Evolutionary conservation across 2,329 filamentous ascomycete species (phyloP), one percentile per base, ranked within the genome.

Genomic region (Phoma sp.): DNA sequence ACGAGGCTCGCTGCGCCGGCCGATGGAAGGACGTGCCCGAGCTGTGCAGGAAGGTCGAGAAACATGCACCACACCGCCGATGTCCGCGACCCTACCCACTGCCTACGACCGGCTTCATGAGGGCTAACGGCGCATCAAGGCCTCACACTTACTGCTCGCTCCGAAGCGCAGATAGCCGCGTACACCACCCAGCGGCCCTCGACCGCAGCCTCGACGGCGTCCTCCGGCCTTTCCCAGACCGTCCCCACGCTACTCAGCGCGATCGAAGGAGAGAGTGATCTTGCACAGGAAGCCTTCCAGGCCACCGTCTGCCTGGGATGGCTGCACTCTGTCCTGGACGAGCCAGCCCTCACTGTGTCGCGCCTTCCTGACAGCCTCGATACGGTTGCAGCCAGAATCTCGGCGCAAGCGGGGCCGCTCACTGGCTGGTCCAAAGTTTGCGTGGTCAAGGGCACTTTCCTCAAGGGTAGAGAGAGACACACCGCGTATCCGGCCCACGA

Each of bases 31-130:
- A 90, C 27, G 84, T 98, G 27, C 91, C 91, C 24, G 94, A 98
- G 78, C 84, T 96, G 61, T 88, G 95, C 68, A 87, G 94, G 74
- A 99, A 99, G 78, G 85, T 98, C 70, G 90, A 89, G 71, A 98
- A 99, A 77, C 94, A 99, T 83, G 91, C 92, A 67, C 89, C 92
- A 36, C 85, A 90, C 58, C 86, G 91, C 75, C 85, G 85, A 77
- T 96, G 94, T 97, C 88, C 68, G 85, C 73, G 58, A 50, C 48
- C 43, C 46, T 51, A 15, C 51, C 50, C 61, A 19, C 17, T 31
- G 29, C 40, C 52, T 57, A 44, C 56, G 41, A 38, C 46, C 55
- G 51, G 40, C 40, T 51, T 37, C 25, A 43, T 57, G 36, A 58
- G 44, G 51, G 58, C 58, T 63, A 61, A 64, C 60, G 44, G 50